Percentiles rank a stretch among this genome's conserved stretches.
phyloP scores from a whole-genome alignment of 331 rosid genomes.

The Rosa hybrid region DNA sequence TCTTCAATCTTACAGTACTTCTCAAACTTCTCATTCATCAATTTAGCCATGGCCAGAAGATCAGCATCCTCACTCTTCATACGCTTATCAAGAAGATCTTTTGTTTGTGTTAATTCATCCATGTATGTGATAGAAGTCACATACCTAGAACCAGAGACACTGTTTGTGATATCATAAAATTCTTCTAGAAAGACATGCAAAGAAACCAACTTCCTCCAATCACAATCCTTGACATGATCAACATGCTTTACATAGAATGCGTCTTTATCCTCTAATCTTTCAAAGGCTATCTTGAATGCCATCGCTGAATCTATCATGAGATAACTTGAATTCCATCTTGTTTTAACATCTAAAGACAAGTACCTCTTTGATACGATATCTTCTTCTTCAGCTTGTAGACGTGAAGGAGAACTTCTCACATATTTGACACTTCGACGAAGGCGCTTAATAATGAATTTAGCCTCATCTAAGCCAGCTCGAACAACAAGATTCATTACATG shows the following conservation, averaged over 20 bases:
- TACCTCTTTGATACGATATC: not conserved
- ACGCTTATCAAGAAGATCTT: not conserved
- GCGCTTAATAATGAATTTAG: not conserved
- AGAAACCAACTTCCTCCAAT: not conserved
- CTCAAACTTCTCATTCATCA: not conserved
- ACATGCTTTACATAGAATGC: not conserved
- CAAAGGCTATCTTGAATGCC: not conserved
- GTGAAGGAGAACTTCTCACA: not conserved
- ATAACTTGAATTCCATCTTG: not conserved
- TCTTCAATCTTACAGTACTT: not conserved
- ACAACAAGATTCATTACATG: not conserved
- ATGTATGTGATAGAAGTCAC: not conserved
- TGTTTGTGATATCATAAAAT: not conserved
- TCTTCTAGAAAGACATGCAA: not conserved
- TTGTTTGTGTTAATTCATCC: not conserved
- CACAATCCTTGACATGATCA: not conserved
- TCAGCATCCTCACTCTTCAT: not conserved
- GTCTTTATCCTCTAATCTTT: not conserved
- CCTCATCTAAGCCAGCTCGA: not conserved
- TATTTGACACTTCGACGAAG: not conserved
- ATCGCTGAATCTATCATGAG: too few species aligned
- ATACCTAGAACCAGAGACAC: not conserved
- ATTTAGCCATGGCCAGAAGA: not conserved
- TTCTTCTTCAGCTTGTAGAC: not conserved
- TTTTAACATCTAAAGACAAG: not conserved